A percentile compares a stretch with the other conserved stretches of the same genome.
phyloP scores from a whole-genome alignment of 2,329 filamentous ascomycete genomes.

The Seiridium cupressi region DNA sequence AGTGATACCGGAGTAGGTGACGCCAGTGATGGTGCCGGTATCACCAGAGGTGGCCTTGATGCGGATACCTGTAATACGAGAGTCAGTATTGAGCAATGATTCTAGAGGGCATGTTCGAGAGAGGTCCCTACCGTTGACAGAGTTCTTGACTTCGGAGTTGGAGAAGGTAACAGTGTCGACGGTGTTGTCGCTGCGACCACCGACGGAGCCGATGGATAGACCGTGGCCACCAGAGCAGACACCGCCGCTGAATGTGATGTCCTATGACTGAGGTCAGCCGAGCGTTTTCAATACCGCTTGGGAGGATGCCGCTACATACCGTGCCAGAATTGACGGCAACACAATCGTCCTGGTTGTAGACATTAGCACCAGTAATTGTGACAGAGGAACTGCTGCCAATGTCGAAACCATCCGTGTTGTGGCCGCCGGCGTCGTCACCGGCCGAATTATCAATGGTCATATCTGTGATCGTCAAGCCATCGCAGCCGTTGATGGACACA shows the following conservation, averaged over 20 bases:
- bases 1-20: slow-evolving; percentile 53
- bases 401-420: slow-evolving; percentile 62
- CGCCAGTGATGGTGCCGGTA: slow-evolving; percentile 45
- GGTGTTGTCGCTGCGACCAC: slow-evolving; percentile 47
- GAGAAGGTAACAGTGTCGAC: slow-evolving; percentile 50
- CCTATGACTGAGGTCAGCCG: background rate
- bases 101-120: background rate
- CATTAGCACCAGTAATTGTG: slow-evolving; percentile 48
- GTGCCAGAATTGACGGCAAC: slow-evolving; percentile 55
- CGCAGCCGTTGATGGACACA: slow-evolving; percentile 36
- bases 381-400: slow-evolving; percentile 48
- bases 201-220: slow-evolving; percentile 42
- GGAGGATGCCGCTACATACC: background rate
- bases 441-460: slow-evolving; percentile 37
- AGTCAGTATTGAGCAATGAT: background rate
- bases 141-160: slow-evolving; percentile 48
- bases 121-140: slow-evolving; percentile 41
- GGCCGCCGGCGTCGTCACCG: slow-evolving; percentile 33
- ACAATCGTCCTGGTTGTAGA: slow-evolving; percentile 59
- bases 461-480: slow-evolving; percentile 30
- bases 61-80: slow-evolving; percentile 24
- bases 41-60: slow-evolving; percentile 49
- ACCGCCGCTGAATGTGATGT: slow-evolving; percentile 44
- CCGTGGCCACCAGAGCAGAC: slow-evolving; percentile 44
- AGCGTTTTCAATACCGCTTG: too few species aligned